Percentiles rank a stretch among this genome's conserved stretches.
phyloP scores from a whole-genome alignment of 2,329 filamentous ascomycete genomes.

The Stachybotrys chartarum region DNA sequence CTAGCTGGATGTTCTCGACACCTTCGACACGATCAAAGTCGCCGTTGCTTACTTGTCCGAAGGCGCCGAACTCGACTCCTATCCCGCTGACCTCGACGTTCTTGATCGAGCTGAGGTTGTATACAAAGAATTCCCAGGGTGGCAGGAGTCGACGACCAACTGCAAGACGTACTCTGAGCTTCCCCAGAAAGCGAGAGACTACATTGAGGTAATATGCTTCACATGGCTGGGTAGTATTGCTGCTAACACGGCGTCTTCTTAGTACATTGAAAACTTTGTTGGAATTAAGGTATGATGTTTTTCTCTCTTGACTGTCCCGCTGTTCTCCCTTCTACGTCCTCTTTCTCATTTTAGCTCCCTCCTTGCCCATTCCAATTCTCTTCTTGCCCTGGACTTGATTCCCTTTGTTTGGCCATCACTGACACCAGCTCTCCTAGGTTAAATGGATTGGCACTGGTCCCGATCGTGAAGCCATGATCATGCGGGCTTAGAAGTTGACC shows the following conservation, averaged over 20 bases:
- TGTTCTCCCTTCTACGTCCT: too few species aligned
- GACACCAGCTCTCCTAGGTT: conserved; percentile 22
- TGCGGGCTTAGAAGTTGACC: conserved; percentile 11
- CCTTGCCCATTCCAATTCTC: too few species aligned
- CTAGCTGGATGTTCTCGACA: conserved; percentile 50
- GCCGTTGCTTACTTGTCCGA: conserved; percentile 59
- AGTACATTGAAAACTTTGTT: conserved; percentile 58
- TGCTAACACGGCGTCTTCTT: conserved; percentile 7
- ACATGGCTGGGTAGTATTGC: conserved; percentile 5
- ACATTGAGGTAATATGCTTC: conserved; percentile 40
- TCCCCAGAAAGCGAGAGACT: conserved; percentile 56
- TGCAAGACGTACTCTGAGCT: conserved; percentile 54
- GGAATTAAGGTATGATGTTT: conserved; percentile 40
- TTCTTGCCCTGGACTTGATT: too few species aligned
- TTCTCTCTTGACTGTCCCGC: too few species aligned
- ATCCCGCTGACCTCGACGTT: conserved; percentile 55
- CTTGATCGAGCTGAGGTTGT: conserved; percentile 55
- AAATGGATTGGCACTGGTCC: conserved; percentile 63
- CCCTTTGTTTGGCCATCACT: conserved; percentile 8
- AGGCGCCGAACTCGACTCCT: conserved; percentile 33
- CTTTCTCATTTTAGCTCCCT: too few species aligned
- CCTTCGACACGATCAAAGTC: conserved; percentile 67
- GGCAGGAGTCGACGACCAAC: conserved; percentile 57
- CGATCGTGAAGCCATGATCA: conserved; percentile 57
- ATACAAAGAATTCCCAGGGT: conserved; percentile 63